phyloP scores from a whole-genome alignment of 106 monocot species.

The Agapanthus africanus region DNA sequence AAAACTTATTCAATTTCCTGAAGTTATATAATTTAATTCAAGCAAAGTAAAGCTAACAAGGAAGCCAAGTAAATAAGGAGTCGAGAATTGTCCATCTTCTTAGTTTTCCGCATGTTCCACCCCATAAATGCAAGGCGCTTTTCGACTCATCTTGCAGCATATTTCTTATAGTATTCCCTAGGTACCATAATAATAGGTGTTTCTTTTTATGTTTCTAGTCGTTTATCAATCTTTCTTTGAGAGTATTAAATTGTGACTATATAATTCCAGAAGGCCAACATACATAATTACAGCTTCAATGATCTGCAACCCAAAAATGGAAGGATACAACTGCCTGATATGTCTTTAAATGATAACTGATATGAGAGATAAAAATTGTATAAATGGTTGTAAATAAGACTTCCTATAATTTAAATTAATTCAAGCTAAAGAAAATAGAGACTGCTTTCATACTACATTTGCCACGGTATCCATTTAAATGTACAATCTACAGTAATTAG shows the following conservation, averaged over 20 bases:
- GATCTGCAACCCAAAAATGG: background rate
- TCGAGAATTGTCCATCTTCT: background rate
- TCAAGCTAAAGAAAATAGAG: no score
- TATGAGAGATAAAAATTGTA: background rate
- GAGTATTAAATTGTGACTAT: background rate
- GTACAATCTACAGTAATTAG: no score
- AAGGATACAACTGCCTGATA: background rate
- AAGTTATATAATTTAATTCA: background rate
- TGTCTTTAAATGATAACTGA: background rate
- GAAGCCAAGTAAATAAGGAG: background rate
- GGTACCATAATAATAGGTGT: background rate
- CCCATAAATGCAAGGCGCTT: background rate
- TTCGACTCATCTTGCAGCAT: background rate
- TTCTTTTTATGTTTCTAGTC: background rate
- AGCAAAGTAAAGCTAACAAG: background rate
- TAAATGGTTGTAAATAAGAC: no score
- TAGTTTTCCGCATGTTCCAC: background rate
- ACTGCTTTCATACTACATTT: no score
- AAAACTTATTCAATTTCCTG: background rate
- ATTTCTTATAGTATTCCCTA: background rate
- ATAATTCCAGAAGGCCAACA: no score
- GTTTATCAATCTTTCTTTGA: background rate
- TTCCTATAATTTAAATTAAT: no score
- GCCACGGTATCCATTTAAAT: no score
- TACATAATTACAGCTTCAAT: no score